Evolutionary conservation across 495 filamentous ascomycete genomes (phyloP).

Genomic region (Aspergillus egyptiacus): DNA sequence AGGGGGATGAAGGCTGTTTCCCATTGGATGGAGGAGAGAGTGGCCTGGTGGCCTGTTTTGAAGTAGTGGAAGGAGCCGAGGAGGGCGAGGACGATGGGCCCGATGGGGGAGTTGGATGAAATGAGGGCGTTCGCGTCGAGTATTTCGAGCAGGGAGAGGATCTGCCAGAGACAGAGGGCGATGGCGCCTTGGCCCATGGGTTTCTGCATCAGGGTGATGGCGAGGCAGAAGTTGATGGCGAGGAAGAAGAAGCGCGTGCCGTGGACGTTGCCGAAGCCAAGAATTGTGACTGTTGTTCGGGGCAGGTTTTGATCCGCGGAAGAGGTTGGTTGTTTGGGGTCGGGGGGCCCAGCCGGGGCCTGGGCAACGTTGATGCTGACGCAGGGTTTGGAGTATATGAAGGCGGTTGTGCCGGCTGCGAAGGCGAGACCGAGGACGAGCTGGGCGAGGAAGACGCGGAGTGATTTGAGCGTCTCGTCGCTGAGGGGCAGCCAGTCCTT

Average conservation of each 20-base stretch:
- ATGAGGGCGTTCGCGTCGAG: conserved; percentile 69
- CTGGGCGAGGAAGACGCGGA: conserved; percentile 70
- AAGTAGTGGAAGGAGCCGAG: conserved; percentile 92
- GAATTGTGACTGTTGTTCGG: conserved; percentile 63
- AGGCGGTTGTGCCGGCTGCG: conserved; percentile 62
- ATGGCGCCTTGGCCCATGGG: conserved; percentile 89
- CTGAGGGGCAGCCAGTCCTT: conserved; percentile 68
- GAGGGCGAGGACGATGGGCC: conserved; percentile 75
- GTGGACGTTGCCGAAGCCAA: conserved; percentile 88
- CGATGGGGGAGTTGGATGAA: conserved; percentile 59
- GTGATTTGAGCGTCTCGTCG: conserved; percentile 61
- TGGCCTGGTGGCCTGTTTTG: conserved; percentile 95
- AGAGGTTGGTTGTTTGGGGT: conserved; percentile 23
- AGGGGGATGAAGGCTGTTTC: conserved; percentile 93
- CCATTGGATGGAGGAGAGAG: conserved; percentile 87
- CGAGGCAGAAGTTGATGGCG: conserved; percentile 66
- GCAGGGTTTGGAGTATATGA: conserved; percentile 69
- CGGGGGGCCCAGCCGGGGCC: conserved; percentile 19
- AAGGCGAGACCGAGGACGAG: conserved; percentile 64
- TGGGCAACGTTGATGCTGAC: conserved; percentile 50
- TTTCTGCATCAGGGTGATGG: conserved; percentile 77
- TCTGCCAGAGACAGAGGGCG: conserved; percentile 72
- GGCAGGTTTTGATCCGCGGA: conserved; percentile 30
- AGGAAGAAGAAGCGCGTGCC: conserved; percentile 88
- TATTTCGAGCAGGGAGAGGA: conserved; percentile 82